A percentile compares a stretch with the other conserved stretches of the same genome.
Evolutionary conservation across 1,139 yeast genomes (phyloP).

Genomic region (Protomyces inundatus): DNA sequence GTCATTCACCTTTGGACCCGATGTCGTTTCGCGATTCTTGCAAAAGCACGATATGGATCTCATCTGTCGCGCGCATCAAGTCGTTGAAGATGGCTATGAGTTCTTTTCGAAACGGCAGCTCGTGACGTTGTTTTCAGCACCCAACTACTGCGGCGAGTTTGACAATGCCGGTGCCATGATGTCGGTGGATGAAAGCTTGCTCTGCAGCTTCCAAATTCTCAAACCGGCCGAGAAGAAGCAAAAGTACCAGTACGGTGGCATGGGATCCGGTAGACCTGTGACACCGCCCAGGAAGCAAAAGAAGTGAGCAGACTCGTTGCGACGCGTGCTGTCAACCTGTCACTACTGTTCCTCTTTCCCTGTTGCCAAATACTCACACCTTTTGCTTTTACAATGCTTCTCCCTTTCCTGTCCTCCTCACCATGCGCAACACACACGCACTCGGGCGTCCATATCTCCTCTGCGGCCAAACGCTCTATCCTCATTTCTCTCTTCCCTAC

Average conservation of each 20-base stretch:
- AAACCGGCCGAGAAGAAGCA: slow-evolving; percentile 96
- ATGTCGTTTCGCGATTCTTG: slow-evolving; percentile 85
- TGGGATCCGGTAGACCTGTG: slow-evolving; percentile 45
- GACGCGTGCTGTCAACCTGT: too few relatives aligned
- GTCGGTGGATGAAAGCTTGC: slow-evolving; percentile 92
- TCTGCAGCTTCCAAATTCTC: slow-evolving; percentile 94
- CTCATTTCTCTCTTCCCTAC: too few relatives aligned
- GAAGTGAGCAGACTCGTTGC: slow-evolving; percentile 10
- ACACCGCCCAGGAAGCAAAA: slow-evolving; percentile 71
- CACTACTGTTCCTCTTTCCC: not conserved
- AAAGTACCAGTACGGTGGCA: slow-evolving; percentile 56
- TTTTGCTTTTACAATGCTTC: not conserved
- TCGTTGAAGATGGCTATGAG: slow-evolving; percentile 97
- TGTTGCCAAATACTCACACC: not conserved
- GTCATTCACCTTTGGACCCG: slow-evolving; percentile 95
- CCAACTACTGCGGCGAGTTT: slow-evolving; percentile 97
- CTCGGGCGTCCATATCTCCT: too few relatives aligned
- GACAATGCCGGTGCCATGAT: slow-evolving; percentile 99
- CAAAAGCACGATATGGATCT: slow-evolving; percentile 96
- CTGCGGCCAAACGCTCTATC: too few relatives aligned
- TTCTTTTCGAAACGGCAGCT: slow-evolving; percentile 92
- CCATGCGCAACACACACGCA: not conserved
- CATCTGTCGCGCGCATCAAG: slow-evolving; percentile 97
- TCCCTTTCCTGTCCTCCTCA: not conserved
- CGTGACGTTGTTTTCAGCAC: slow-evolving; percentile 92